Evolutionary conservation across 768 basidiomycete species (phyloP).

Genomic region (Coprinopsis strossmayeri): DNA sequence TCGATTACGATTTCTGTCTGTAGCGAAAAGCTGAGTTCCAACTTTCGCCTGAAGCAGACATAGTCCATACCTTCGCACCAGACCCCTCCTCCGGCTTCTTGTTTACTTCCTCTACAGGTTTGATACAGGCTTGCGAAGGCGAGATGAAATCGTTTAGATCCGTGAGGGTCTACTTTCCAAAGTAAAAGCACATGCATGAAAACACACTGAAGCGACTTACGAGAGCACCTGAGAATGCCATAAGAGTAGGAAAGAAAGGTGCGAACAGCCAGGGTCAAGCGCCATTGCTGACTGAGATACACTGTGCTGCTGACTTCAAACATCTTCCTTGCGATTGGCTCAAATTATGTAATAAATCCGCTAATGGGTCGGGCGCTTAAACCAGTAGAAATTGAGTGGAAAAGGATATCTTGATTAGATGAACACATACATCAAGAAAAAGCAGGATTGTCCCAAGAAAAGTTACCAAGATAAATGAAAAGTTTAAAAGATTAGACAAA

Average conservation of each 20-base stretch:
- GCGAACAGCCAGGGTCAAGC: background rate
- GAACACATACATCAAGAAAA: background rate
- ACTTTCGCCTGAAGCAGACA: slow-evolving; percentile 3
- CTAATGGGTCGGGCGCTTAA: no score
- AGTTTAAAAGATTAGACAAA: background rate
- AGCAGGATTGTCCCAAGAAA: background rate
- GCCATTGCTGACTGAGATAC: slow-evolving; percentile 11
- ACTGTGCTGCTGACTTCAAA: background rate
- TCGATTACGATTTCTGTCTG: slow-evolving; percentile 95
- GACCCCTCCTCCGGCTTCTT: slow-evolving; percentile 20
- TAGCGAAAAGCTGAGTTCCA: background rate
- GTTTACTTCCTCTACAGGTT: slow-evolving; percentile 65
- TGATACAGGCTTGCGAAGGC: slow-evolving; percentile 95
- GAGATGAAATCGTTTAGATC: slow-evolving; percentile 97
- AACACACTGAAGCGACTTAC: slow-evolving; percentile 33
- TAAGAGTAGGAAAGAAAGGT: slow-evolving; percentile 20
- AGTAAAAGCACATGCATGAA: slow-evolving; percentile 6
- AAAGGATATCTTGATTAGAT: background rate
- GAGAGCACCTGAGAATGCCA: slow-evolving; percentile 86
- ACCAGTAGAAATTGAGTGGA: no score
- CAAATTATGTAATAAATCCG: slow-evolving; percentile 2
- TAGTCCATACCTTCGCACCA: slow-evolving; percentile 28
- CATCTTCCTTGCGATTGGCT: slow-evolving; percentile 7
- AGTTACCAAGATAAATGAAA: background rate
- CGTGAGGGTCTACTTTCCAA: slow-evolving; percentile 61